A percentile compares a stretch with the other conserved stretches of the same genome.
Evolutionary conservation across 176 grass and related monocot species (phyloP).

Genomic region (Paspalum vaginatum): DNA sequence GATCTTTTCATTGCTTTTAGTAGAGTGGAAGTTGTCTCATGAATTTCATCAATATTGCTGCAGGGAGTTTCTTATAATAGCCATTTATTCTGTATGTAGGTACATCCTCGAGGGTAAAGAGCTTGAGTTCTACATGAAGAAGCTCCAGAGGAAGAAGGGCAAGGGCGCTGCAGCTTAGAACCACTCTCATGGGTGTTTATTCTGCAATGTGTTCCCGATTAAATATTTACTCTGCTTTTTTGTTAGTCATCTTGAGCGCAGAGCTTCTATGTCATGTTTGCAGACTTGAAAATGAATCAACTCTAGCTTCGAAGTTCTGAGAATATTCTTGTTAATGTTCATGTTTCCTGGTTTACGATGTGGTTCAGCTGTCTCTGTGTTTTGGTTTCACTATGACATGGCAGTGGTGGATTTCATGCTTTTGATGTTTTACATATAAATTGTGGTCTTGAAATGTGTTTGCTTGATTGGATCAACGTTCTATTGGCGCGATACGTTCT

Average conservation of each 20-base stretch:
- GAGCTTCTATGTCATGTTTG: slow-evolving; percentile 27
- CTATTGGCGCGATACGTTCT: no score
- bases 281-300: slow-evolving; percentile 25
- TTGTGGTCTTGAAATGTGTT: no score
- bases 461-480: no score
- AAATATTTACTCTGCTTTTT: slow-evolving; percentile 31
- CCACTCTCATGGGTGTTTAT: not conserved
- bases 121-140: slow-evolving; percentile 94
- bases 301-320: slow-evolving; percentile 4
- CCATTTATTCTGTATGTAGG: slow-evolving; percentile 25
- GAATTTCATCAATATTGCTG: not conserved
- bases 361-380: not conserved
- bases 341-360: not conserved
- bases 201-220: not conserved
- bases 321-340: not conserved
- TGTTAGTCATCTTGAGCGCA: slow-evolving; percentile 6
- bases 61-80: not conserved
- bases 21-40: not conserved
- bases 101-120: slow-evolving; percentile 94
- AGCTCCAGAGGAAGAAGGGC: slow-evolving; percentile 94
- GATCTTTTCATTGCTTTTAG: not conserved
- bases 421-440: no score
- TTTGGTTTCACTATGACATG: not conserved
- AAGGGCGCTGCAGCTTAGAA: slow-evolving; percentile 76
- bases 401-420: not conserved